phyloP scores from a whole-genome alignment of 1,284 basidiomycete genomes.

The Leucoagaricus sp. region DNA sequence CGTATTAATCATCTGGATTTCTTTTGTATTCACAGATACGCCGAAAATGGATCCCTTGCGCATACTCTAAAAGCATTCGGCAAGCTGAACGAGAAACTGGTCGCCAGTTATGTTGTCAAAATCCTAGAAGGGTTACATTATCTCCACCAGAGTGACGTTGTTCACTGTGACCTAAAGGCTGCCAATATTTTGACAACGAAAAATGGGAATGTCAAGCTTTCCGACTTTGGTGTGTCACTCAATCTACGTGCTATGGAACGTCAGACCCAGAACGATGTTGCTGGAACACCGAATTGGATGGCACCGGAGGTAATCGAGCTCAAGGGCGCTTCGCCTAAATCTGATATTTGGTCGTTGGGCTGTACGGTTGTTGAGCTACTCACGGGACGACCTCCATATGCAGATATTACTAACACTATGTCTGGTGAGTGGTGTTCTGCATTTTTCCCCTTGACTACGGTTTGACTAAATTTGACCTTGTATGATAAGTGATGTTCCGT shows the following conservation, averaged over 20 bases:
- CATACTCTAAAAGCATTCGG: constrained; percentile 92
- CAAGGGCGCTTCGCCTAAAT: constrained; percentile 74
- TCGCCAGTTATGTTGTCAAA: constrained; percentile 89
- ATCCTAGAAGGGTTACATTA: constrained; percentile 92
- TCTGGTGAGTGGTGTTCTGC: constrained; percentile 55
- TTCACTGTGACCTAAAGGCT: constrained; percentile 95
- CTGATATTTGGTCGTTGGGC: constrained; percentile 90
- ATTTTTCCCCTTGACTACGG: constrained; percentile 7
- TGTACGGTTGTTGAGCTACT: constrained; percentile 94
- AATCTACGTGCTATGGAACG: constrained; percentile 95
- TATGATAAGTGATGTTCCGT: constrained; percentile 80
- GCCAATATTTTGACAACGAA: constrained; percentile 98
- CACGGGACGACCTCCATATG: constrained; percentile 90
- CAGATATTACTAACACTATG: constrained; percentile 84
- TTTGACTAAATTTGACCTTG: not conserved
- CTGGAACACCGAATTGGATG: constrained; percentile 98
- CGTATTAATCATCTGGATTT: not conserved
- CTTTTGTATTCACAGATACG: constrained; percentile 60
- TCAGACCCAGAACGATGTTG: constrained; percentile 79
- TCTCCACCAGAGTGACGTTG: constrained; percentile 80
- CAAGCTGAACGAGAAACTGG: constrained; percentile 86
- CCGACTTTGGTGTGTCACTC: constrained; percentile 98
- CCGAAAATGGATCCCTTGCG: constrained; percentile 91
- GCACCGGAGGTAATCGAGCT: constrained; percentile 93
- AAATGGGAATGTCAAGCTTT: constrained; percentile 96